Percentiles rank a stretch among this genome's conserved stretches.
Conservation (phyloP, 2,329 filamentous ascomycete species). For the Fusarium torreyae region DNA sequence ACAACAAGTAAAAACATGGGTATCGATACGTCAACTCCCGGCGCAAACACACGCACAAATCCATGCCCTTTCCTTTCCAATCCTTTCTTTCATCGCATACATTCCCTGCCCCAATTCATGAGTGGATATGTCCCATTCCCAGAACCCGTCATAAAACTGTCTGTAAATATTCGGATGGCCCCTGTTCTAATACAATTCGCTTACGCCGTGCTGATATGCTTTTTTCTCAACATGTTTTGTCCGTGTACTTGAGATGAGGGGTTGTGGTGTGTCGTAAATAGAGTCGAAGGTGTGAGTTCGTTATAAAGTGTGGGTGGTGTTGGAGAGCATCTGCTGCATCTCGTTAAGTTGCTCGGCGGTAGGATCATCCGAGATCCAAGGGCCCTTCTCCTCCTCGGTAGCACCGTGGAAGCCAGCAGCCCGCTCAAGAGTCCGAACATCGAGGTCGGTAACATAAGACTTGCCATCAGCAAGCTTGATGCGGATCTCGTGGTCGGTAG, state of each 20-base stretch:
- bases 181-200: constrained; percentile 47
- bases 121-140: constrained; percentile 36
- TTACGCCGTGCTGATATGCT: constrained; percentile 52
- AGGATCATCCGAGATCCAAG: constrained; percentile 83
- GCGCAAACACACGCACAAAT: constrained; percentile 41
- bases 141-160: constrained; percentile 27
- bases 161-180: constrained; percentile 26
- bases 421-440: constrained; percentile 89
- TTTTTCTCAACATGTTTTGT: constrained; percentile 43
- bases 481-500: constrained; percentile 93
- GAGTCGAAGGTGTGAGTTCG: constrained; percentile 1
- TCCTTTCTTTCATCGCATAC: constrained; percentile 18
- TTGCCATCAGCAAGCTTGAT: constrained; percentile 82
- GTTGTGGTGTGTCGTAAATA: constrained; percentile 12
- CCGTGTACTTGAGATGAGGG: constrained; percentile 26
- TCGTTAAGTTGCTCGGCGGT: constrained; percentile 72
- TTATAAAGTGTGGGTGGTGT: constrained; percentile 42
- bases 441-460: constrained; percentile 91
- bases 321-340: constrained; percentile 68
- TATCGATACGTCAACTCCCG: constrained; percentile 52
- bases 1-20: constrained; percentile 49
- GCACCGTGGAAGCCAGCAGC: constrained; percentile 87
- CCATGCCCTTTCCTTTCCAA: constrained; percentile 21
- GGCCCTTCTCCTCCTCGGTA: constrained; percentile 88
- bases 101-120: constrained; percentile 22